Evolutionary conservation across 2,329 filamentous ascomycete species (phyloP).

Genomic region (Microsporum ferrugineum): DNA sequence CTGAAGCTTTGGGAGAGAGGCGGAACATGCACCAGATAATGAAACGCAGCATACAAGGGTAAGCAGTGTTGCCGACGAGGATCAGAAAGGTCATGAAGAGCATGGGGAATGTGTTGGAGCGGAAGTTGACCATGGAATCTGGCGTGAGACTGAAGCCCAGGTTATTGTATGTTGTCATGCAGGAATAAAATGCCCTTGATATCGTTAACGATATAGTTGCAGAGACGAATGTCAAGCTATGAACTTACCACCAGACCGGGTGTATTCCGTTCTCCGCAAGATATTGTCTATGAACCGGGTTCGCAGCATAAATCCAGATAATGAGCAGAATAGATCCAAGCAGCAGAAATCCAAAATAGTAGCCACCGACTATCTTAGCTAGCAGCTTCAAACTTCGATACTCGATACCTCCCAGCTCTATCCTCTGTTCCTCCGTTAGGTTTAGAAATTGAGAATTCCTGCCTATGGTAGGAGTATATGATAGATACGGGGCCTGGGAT

Average conservation of each 20-base stretch:
- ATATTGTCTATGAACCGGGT: slow-evolving; percentile 32
- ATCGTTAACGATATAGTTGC: slow-evolving; percentile 50
- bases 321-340: slow-evolving; percentile 41
- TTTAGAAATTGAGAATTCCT: slow-evolving; percentile 39
- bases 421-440: slow-evolving; percentile 31
- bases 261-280: slow-evolving; percentile 31
- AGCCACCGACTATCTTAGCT: slow-evolving; percentile 39
- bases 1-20: slow-evolving; percentile 29
- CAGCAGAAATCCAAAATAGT: slow-evolving; percentile 38
- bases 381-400: slow-evolving; percentile 42
- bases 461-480: slow-evolving; percentile 35
- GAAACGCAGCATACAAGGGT: slow-evolving; percentile 46
- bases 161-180: slow-evolving; percentile 44
- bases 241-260: slow-evolving; percentile 40
- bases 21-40: slow-evolving; percentile 48
- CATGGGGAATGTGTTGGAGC: slow-evolving; percentile 33
- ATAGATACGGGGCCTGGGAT: slow-evolving; percentile 31
- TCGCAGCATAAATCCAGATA: slow-evolving; percentile 37
- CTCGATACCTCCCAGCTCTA: slow-evolving; percentile 43
- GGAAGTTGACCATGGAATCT: slow-evolving; percentile 43
- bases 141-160: slow-evolving; percentile 46
- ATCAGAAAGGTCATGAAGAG: slow-evolving; percentile 32
- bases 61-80: slow-evolving; percentile 34
- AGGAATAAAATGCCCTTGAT: slow-evolving; percentile 38
- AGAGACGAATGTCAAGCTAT: slow-evolving; percentile 68